Evolutionary conservation across 305 asterid genomes (phyloP).

Genomic region (Caryopteris hybrid): DNA sequence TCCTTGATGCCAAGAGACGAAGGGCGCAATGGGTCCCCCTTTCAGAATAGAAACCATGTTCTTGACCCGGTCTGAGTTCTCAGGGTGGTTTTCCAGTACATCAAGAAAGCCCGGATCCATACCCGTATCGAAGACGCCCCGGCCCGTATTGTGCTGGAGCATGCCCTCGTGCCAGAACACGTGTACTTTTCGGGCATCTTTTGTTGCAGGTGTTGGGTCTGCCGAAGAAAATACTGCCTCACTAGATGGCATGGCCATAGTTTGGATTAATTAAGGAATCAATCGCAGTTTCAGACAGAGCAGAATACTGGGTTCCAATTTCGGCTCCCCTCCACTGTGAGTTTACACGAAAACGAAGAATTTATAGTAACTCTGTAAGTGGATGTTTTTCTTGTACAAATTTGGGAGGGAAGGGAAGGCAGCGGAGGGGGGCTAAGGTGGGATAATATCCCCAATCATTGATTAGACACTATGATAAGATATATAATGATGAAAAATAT

Average conservation of each 20-base stretch:
- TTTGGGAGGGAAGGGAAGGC: too few species aligned
- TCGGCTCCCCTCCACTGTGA: too few species aligned
- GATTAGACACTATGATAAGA: too few species aligned
- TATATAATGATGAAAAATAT: too few species aligned
- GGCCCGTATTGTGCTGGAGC: slow-evolving; percentile 68
- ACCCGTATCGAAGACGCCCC: slow-evolving; percentile 81
- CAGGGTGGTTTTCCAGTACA: slow-evolving; percentile 88
- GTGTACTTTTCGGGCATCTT: slow-evolving; percentile 24
- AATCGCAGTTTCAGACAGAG: too few species aligned
- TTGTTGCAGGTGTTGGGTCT: not conserved
- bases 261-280: not conserved
- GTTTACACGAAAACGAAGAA: too few species aligned
- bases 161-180: slow-evolving; percentile 87
- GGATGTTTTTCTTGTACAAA: too few species aligned
- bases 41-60: slow-evolving; percentile 77
- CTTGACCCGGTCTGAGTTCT: slow-evolving; percentile 68
- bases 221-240: not conserved
- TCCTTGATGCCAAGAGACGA: slow-evolving; percentile 70
- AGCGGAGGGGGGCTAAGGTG: too few species aligned
- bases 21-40: slow-evolving; percentile 76
- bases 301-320: too few species aligned
- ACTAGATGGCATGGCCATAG: slow-evolving; percentile 26
- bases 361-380: too few species aligned
- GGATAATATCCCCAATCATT: too few species aligned
- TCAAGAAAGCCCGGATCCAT: slow-evolving; percentile 83